Conservation (phyloP, 1,139 yeast genomes). For the Yamadazyma pseudoaaseri region DNA sequence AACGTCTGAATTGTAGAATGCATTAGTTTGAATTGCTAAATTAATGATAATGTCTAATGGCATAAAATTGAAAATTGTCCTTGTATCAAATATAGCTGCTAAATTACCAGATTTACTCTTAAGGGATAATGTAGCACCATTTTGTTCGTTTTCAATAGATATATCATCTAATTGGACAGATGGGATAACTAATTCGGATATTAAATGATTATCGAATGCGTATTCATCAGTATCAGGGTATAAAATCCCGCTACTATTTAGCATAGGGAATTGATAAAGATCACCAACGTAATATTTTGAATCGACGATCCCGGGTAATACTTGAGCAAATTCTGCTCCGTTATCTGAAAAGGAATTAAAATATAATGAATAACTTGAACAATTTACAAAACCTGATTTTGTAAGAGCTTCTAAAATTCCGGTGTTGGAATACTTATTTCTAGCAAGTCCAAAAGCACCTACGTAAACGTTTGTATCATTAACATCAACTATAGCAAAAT, state of each 20-base stretch:
- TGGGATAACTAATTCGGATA: constrained; percentile 39
- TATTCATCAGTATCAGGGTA: constrained; percentile 12
- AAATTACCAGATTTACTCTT: constrained; percentile 31
- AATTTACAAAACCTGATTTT: constrained; percentile 30
- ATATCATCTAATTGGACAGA: constrained; percentile 57
- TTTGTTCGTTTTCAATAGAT: constrained; percentile 42
- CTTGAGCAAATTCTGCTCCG: constrained; percentile 13
- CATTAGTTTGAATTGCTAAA: constrained; percentile 73
- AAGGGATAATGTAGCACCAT: constrained; percentile 34
- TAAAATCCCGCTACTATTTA: constrained; percentile 33
- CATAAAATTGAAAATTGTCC: constrained; percentile 51
- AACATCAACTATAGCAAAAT: constrained; percentile 31
- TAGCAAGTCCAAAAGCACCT: constrained; percentile 54
- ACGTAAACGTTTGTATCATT: constrained; percentile 20
- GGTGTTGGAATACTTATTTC: constrained; percentile 27
- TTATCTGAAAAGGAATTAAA: constrained; percentile 24
- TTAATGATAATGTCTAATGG: constrained; percentile 62
- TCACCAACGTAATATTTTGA: constrained; percentile 43
- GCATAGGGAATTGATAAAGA: constrained; percentile 45
- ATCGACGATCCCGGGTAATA: constrained; percentile 64
- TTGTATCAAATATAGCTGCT: constrained; percentile 64
- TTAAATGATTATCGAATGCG: constrained; percentile 19
- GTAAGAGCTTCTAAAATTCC: constrained; percentile 43
- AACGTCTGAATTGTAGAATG: constrained; percentile 53
- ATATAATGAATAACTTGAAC: constrained; percentile 58